Conservation (phyloP, 495 filamentous ascomycete genomes). For the Neurospora sp. region DNA sequence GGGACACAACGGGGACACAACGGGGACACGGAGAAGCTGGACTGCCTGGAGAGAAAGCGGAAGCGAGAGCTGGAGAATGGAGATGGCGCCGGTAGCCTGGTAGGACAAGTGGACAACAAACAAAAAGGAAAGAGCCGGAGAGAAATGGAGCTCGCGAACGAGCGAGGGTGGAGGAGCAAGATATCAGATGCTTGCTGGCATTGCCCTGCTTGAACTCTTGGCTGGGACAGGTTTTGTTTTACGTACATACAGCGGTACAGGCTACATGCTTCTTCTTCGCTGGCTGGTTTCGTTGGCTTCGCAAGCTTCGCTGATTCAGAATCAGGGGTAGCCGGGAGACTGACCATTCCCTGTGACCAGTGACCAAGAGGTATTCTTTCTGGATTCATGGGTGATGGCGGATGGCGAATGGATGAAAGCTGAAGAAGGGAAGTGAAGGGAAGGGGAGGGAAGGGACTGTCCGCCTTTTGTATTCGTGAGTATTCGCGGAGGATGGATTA, state of each 20-base stretch:
- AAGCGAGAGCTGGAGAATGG: not conserved
- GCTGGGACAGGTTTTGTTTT: not conserved
- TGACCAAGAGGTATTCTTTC: not conserved
- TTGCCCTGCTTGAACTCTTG: not conserved
- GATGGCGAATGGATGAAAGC: not conserved
- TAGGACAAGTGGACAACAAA: not conserved
- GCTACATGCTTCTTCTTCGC: not conserved
- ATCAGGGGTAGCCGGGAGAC: not conserved
- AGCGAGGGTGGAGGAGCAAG: not conserved
- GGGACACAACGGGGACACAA: not conserved
- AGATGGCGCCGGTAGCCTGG: not conserved
- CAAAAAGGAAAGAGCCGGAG: not conserved
- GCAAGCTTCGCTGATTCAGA: not conserved
- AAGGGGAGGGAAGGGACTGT: not conserved
- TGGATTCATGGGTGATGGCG: not conserved
- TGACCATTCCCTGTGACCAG: not conserved
- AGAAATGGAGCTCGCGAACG: not conserved
- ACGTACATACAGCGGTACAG: not conserved
- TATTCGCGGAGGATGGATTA: not conserved
- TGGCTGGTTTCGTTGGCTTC: not conserved
- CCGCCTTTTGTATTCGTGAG: not conserved
- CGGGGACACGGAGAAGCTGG: not conserved
- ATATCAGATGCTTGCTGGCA: not conserved
- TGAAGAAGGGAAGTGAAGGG: no score
- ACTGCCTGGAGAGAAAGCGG: not conserved